Evolutionary conservation across 148 eudicot genomes (phyloP), one percentile per base, ranked within the genome.

Genomic region (Camellia granthamiana): DNA sequence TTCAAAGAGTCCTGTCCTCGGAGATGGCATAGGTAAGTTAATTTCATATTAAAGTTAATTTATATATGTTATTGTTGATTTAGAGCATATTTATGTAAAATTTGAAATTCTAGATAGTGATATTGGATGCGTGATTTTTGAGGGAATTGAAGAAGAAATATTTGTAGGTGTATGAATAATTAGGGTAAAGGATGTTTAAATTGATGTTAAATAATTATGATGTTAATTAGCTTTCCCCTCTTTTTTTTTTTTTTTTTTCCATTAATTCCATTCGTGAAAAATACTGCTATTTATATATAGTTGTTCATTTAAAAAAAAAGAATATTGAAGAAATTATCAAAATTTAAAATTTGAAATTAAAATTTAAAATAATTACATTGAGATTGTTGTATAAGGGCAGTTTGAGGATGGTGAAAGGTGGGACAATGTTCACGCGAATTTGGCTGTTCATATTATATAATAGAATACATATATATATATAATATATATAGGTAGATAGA

Each of bases 1-100:
- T 47, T 77, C 69, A 19, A 46, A 64, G 69, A 38, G 70, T 64
- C 75, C 10, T 23, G 42, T 47, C 44, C 77, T 58, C 41, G 30
- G 8, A 6, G 46, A 38, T 42, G 8, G 58, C 21, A 51, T 10
- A 52, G 11, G 41, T 12, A 54, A 52, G 61, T 72, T 52, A 30
- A 30, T 30, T 30, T 30, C 38, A 30, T 30, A 30, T 1, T 30
- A 30, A 54, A 52, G 61, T 72, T 52, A 23, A 51, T 72, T 72
- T 54, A 19, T 72, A 14, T 30, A 5, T 23, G n/a, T 54, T 61
- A 12, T 54, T 47, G 60, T 72, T 21, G 18, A n/a, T 49, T 41
- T 72, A 44, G 76, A 52, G 60, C 60, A 52, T 54, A 30, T 30
- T 30, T 30, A 21, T 21, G 6, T 72, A n/a, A 51, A 54, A 19